phyloP scores from a whole-genome alignment of 2,329 filamentous ascomycete species.

The Ophiocordyceps robertsii region DNA sequence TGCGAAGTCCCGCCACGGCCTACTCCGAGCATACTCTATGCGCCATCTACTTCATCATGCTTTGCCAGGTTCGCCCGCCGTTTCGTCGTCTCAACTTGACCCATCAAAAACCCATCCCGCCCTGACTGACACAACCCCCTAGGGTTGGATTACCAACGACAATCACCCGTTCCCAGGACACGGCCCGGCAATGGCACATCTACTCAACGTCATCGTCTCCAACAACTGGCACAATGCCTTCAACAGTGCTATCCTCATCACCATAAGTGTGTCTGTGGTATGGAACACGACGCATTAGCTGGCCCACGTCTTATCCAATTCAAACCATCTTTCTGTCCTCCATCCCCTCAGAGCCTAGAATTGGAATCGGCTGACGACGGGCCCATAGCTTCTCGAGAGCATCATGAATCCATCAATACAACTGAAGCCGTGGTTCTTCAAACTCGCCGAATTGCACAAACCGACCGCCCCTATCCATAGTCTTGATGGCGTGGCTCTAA shows the following conservation, averaged over 20 bases:
- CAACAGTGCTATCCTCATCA: conserved; percentile 14
- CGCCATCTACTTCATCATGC: conserved; percentile 22
- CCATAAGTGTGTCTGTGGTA: conserved; percentile 19
- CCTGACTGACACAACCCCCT: background rate
- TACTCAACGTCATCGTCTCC: conserved; percentile 13
- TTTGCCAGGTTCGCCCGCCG: conserved; percentile 16
- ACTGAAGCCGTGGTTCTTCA: conserved; percentile 9
- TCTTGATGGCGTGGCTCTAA: background rate
- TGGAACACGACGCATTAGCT: background rate
- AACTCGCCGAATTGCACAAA: background rate
- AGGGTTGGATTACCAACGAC: conserved; percentile 18
- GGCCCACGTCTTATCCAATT: too few relatives aligned
- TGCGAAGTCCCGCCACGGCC: conserved; percentile 14
- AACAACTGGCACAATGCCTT: conserved; percentile 13
- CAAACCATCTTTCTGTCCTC: too few relatives aligned
- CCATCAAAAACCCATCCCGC: too few relatives aligned
- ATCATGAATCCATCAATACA: conserved; percentile 14
- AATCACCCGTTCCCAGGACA: conserved; percentile 13
- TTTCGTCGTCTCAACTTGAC: background rate
- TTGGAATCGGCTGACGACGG: too few relatives aligned
- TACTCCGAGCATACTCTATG: conserved; percentile 19
- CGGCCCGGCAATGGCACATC: conserved; percentile 16
- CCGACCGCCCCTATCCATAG: background rate
- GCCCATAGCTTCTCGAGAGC: conserved; percentile 17
- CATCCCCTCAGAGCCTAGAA: too few relatives aligned